Base-by-base conservation (phyloP, 1,284 basidiomycete genomes). In the Moesziomyces antarcticus region DNA sequence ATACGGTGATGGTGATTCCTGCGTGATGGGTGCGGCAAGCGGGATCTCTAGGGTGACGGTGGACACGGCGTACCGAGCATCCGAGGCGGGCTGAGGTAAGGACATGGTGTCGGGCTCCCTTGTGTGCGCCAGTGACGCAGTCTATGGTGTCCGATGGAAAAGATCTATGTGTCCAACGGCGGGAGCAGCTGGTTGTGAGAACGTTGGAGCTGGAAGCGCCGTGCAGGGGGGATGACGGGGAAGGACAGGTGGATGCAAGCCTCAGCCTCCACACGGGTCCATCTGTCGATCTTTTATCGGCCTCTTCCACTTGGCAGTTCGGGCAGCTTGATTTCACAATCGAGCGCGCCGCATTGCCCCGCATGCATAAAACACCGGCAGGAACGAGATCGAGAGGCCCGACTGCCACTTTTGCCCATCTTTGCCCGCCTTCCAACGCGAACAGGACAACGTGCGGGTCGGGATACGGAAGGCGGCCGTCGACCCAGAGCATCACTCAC, bases 41-140 rank as follows among this genome's bases (percentile, higher is more conserved):
- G 76, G 78, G 9, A 78, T 54, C 55, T 81, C 79, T 20, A 81
- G 54, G 6, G 69, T 74, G 10, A 80, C 20, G 4, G 76, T 77
- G 5, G 78, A 77, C 5, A 81, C 76, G 7, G 48, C 63, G 45
- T 68, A 75, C 18, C 42, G 64, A 27, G 71, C 75, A 5, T 50
- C 21, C 0, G 65, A 40, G 5, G 56, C 43, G 21, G 53, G 47
- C 1, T 45, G 52, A 5, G 73, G 63, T 25, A 80, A 56, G 37
- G 61, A 59, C 71, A 74, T 70, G 11, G 18, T 25, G 35, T 7
- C 3, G 8, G 3, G 16, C 2, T 40, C 5, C 37, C 37, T 33
- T 33, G 10, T 33, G 4, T 33, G 30, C 30, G 13, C 30, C 10
- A 13, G 13, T 11, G 30, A 33, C 30, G 30, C 30, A 7, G 43